Conservation (phyloP, 2,329 filamentous ascomycete species). For the Cercospora canescens region DNA sequence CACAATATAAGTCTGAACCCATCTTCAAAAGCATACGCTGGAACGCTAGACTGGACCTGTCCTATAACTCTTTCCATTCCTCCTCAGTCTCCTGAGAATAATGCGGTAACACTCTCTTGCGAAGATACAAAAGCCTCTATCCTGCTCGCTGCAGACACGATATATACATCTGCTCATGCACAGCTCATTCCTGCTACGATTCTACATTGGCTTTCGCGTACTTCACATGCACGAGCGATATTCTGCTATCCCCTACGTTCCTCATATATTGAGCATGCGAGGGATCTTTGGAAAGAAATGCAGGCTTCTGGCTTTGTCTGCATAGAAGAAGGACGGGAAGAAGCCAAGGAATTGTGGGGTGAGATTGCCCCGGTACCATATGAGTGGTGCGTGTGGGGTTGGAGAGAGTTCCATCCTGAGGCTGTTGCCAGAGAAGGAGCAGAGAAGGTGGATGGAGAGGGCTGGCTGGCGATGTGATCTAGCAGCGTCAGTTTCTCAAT, state of each 20-base stretch:
- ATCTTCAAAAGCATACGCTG: slow-evolving; percentile 24
- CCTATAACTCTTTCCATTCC: slow-evolving; percentile 25
- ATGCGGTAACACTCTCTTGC: slow-evolving; percentile 8
- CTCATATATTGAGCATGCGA: slow-evolving; percentile 45
- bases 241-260: slow-evolving; percentile 43
- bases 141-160: slow-evolving; percentile 45
- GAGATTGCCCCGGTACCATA: slow-evolving; percentile 38
- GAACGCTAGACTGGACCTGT: slow-evolving; percentile 41
- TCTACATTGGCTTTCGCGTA: slow-evolving; percentile 37
- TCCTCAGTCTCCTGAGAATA: background rate
- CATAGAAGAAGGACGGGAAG: slow-evolving; percentile 36
- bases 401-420: slow-evolving; percentile 30
- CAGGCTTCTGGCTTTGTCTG: slow-evolving; percentile 40
- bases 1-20: slow-evolving; percentile 38
- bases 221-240: slow-evolving; percentile 36
- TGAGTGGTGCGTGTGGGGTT: slow-evolving; percentile 43
- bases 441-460: background rate
- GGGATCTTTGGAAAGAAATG: slow-evolving; percentile 43
- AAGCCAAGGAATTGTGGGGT: slow-evolving; percentile 35
- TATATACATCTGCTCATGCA: slow-evolving; percentile 46
- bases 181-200: slow-evolving; percentile 39
- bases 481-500: background rate
- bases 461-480: slow-evolving; percentile 9
- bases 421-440: slow-evolving; percentile 5
- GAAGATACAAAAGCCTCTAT: slow-evolving; percentile 34